Conservation (phyloP, 169 alveolate genomes). For the Perkinsus chesapeaki region DNA sequence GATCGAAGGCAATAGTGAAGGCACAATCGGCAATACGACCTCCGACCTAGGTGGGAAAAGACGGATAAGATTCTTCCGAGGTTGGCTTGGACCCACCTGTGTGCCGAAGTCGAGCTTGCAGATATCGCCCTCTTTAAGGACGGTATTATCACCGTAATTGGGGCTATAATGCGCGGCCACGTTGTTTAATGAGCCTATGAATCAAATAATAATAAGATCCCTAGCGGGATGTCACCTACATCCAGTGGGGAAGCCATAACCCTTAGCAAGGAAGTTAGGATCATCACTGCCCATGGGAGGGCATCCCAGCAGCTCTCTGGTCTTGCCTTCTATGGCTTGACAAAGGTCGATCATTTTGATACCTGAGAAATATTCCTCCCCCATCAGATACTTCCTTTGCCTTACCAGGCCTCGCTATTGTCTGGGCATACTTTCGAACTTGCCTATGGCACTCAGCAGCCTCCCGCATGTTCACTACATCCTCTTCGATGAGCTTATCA, state of each 20-base stretch:
- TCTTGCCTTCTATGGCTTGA: conserved; percentile 87
- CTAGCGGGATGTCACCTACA: too few species aligned
- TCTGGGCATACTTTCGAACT: conserved; percentile 92
- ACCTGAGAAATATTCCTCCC: conserved; percentile 46
- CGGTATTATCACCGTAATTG: conserved; percentile 60
- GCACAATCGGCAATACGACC: conserved; percentile 99
- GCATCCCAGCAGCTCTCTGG: conserved; percentile 87
- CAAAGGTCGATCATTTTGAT: conserved; percentile 88
- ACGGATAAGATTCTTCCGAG: not conserved
- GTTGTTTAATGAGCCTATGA: conserved; percentile 69
- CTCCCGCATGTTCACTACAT: conserved; percentile 83
- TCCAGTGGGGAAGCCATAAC: conserved; percentile 99
- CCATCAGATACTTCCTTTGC: not conserved
- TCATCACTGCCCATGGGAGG: not conserved
- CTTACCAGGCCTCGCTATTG: conserved; percentile 79
- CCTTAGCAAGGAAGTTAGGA: conserved; percentile 85
- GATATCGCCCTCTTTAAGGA: conserved; percentile 77
- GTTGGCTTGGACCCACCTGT: conserved; percentile 87
- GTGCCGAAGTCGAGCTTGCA: conserved; percentile 99
- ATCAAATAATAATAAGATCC: not conserved
- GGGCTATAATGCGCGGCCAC: conserved; percentile 99
- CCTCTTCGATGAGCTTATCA: conserved; percentile 71
- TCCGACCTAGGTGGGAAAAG: conserved; percentile 31
- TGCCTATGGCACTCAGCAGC: conserved; percentile 99
- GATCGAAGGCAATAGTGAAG: conserved; percentile 87